Conservation (phyloP, 2,329 filamentous ascomycete genomes). For the Karstenula rhodostoma region DNA sequence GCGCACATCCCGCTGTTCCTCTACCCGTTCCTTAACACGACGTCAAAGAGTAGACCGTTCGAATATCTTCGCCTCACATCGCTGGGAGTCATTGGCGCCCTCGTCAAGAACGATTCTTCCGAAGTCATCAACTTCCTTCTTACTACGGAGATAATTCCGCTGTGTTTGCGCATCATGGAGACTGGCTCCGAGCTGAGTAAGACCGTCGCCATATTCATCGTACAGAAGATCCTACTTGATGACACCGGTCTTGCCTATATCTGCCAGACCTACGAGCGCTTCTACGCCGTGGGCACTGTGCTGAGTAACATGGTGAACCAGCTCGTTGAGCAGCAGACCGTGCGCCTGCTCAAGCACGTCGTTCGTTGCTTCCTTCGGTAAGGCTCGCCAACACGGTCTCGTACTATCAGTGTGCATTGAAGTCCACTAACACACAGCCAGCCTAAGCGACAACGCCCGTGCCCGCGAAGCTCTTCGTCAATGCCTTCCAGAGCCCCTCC, state of each 20-base stretch:
- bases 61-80: conserved; percentile 97
- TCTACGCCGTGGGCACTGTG: conserved; percentile 97
- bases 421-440: conserved; percentile 50
- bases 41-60: conserved; percentile 95
- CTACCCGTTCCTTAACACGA: conserved; percentile 98
- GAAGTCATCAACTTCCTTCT: conserved; percentile 99
- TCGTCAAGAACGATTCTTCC: conserved; percentile 98
- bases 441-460: conserved; percentile 93
- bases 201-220: conserved; percentile 99
- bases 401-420: conserved; percentile 31
- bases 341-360: conserved; percentile 94
- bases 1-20: conserved; percentile 97
- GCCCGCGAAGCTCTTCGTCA: conserved; percentile 94
- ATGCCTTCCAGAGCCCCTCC: conserved; percentile 97
- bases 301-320: conserved; percentile 99
- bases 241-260: conserved; percentile 98
- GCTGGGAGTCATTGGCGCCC: conserved; percentile 91
- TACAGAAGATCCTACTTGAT: conserved; percentile 97
- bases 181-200: conserved; percentile 98
- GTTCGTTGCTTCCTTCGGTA: conserved; percentile 96
- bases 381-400: conserved; percentile 31
- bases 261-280: conserved; percentile 97
- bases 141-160: conserved; percentile 96
- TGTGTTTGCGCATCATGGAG: conserved; percentile 98
- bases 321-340: conserved; percentile 96